phyloP scores from a whole-genome alignment of 2,329 filamentous ascomycete species.

The Botrytis elliptica region DNA sequence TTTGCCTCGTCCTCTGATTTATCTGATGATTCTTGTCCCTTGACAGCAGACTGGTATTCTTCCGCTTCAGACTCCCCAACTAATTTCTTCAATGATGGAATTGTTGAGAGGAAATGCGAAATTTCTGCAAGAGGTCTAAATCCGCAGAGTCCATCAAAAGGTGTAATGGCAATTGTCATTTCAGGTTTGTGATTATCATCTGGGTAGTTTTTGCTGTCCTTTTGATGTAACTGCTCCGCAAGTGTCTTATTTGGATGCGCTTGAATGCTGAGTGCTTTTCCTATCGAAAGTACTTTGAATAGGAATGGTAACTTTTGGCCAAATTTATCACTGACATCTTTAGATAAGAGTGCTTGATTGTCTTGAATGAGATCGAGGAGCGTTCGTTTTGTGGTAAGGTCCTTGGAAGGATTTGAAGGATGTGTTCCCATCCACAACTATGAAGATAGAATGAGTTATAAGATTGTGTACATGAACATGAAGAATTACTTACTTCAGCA shows the following conservation, averaged over 20 bases:
- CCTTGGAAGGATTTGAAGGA: conserved; percentile 90
- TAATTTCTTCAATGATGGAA: conserved; percentile 63
- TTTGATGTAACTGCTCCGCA: conserved; percentile 81
- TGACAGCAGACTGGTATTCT: conserved; percentile 53
- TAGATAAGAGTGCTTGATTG: conserved; percentile 78
- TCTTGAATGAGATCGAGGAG: conserved; percentile 85
- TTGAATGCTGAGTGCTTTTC: conserved; percentile 95
- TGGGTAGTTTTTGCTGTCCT: conserved; percentile 90
- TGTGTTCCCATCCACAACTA: conserved; percentile 99
- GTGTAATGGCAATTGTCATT: conserved; percentile 97
- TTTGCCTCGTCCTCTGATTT: conserved; percentile 44
- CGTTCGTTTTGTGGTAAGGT: conserved; percentile 77
- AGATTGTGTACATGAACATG: conserved; percentile 40
- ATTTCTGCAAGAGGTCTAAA: conserved; percentile 89
- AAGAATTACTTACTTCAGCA: conserved; percentile 65
- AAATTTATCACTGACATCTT: conserved; percentile 71
- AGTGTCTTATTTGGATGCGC: conserved; percentile 95
- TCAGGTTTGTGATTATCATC: conserved; percentile 99
- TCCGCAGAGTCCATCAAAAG: conserved; percentile 93
- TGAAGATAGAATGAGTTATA: conserved; percentile 24
- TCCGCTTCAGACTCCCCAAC: conserved; percentile 64
- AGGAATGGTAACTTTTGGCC: conserved; percentile 86
- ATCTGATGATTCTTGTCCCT: conserved; percentile 51
- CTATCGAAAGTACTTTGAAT: conserved; percentile 96
- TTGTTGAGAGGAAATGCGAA: conserved; percentile 66